Evolutionary conservation across 2,329 filamentous ascomycete species (phyloP).

Genomic region (Didymella sp.): DNA sequence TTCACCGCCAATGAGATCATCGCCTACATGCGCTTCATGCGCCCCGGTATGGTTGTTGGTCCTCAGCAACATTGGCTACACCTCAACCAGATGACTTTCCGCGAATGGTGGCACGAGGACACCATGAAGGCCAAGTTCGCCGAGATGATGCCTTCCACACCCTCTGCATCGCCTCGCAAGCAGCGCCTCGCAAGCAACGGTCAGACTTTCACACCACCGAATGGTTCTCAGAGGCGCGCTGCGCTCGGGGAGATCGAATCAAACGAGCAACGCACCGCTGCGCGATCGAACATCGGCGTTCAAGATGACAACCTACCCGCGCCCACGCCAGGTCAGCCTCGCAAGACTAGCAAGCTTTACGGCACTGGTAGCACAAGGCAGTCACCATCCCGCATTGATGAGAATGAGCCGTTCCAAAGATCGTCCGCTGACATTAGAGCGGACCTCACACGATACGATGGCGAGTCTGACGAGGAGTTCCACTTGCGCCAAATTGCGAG

Average conservation of each 20-base stretch:
- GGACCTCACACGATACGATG: conserved; percentile 63
- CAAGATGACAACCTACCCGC: conserved; percentile 92
- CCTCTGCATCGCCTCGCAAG: conserved; percentile 60
- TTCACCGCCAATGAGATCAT: conserved; percentile 98
- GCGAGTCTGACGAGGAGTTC: conserved; percentile 82
- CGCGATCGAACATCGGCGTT: conserved; percentile 62
- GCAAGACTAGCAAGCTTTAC: conserved; percentile 83
- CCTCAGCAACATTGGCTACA: conserved; percentile 99
- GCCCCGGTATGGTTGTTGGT: conserved; percentile 97
- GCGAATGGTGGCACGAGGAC: conserved; percentile 94
- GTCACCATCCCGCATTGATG: conserved; percentile 52
- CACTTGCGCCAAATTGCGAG: conserved; percentile 69
- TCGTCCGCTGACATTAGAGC: conserved; percentile 66
- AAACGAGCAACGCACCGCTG: conserved; percentile 64
- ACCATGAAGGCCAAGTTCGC: conserved; percentile 82
- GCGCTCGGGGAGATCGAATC: conserved; percentile 94
- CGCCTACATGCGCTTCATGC: conserved; percentile 98
- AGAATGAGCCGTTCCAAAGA: conserved; percentile 58
- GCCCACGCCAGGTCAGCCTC: conserved; percentile 92
- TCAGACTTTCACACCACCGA: conserved; percentile 83
- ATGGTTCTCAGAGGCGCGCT: conserved; percentile 76
- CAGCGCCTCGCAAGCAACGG: conserved; percentile 65
- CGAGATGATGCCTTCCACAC: conserved; percentile 63
- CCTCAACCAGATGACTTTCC: conserved; percentile 93
- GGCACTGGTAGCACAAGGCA: conserved; percentile 57